Percentiles rank a stretch among this genome's conserved stretches.
Evolutionary conservation across 306 rosid species (phyloP).

Genomic region (Cicer arietinum): DNA sequence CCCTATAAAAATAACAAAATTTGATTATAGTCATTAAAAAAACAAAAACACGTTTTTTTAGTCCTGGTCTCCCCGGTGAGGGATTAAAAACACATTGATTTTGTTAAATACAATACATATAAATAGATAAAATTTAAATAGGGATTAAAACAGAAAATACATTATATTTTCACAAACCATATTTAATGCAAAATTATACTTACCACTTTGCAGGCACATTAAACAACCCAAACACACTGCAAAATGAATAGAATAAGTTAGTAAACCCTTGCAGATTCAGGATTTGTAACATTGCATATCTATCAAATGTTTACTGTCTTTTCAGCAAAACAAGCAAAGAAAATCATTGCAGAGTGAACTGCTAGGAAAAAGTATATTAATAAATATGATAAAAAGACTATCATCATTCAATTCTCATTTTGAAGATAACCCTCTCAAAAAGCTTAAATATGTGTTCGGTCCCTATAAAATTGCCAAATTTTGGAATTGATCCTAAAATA

Average conservation of each 20-base stretch:
- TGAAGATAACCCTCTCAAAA: slow-evolving; percentile 22
- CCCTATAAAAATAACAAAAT: neutral
- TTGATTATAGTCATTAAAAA: neutral
- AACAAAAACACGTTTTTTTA: neutral
- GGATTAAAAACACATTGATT: neutral
- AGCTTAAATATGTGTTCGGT: slow-evolving; percentile 1
- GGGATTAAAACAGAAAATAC: neutral
- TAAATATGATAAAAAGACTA: neutral
- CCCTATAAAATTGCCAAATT: neutral
- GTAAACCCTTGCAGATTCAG: slow-evolving; percentile 3
- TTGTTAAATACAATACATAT: slow-evolving; percentile 2
- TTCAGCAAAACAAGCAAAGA: slow-evolving; percentile 28
- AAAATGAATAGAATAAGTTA: slow-evolving; percentile 42
- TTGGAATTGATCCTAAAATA: neutral
- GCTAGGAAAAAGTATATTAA: slow-evolving; percentile 7
- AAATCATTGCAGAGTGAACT: slow-evolving; percentile 31
- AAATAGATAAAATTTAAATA: slow-evolving; percentile 2
- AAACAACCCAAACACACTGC: slow-evolving; percentile 97
- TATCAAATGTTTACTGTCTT: slow-evolving; percentile 20
- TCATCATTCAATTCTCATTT: neutral
- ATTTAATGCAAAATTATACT: slow-evolving; percentile 36
- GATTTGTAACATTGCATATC: slow-evolving; percentile 20
- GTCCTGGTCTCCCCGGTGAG: neutral
- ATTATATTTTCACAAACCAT: neutral
- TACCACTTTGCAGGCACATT: slow-evolving; percentile 95